Evolutionary conservation across 2,329 filamentous ascomycete species (phyloP).

Genomic region (Colletotrichum sp.): DNA sequence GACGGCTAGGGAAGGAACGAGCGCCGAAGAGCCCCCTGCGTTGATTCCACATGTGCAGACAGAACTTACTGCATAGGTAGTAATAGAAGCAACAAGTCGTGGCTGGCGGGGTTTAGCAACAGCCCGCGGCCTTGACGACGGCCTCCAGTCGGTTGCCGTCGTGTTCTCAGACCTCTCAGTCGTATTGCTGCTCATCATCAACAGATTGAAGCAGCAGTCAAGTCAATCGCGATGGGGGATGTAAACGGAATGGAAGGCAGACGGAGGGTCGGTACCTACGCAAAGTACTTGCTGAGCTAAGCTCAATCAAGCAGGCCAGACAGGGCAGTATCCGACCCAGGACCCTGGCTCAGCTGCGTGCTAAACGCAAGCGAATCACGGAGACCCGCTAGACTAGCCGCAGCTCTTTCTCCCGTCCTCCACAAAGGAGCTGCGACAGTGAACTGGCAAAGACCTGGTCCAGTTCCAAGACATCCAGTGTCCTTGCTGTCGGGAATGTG

Average conservation of each 20-base stretch:
- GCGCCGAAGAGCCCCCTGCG: neutral
- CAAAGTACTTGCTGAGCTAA: neutral
- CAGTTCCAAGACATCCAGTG: neutral
- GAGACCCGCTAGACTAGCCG: neutral
- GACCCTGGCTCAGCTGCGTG: neutral
- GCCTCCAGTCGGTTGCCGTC: neutral
- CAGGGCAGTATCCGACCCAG: neutral
- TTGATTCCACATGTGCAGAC: neutral
- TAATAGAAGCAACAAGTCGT: neutral
- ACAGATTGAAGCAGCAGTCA: neutral
- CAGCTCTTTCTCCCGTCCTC: neutral
- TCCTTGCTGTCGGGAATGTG: neutral
- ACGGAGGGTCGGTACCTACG: neutral
- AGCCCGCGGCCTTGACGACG: neutral
- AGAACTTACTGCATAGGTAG: neutral
- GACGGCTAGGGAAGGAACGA: conserved; percentile 12
- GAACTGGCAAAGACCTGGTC: neutral
- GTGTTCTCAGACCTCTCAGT: neutral
- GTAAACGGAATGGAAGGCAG: neutral
- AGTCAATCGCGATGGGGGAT: neutral
- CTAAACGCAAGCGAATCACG: neutral
- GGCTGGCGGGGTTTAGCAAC: neutral
- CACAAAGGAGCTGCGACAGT: neutral
- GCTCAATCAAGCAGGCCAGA: neutral
- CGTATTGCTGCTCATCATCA: neutral